phyloP scores from a whole-genome alignment of 2,329 filamentous ascomycete genomes.

The Colletotrichum melonis region DNA sequence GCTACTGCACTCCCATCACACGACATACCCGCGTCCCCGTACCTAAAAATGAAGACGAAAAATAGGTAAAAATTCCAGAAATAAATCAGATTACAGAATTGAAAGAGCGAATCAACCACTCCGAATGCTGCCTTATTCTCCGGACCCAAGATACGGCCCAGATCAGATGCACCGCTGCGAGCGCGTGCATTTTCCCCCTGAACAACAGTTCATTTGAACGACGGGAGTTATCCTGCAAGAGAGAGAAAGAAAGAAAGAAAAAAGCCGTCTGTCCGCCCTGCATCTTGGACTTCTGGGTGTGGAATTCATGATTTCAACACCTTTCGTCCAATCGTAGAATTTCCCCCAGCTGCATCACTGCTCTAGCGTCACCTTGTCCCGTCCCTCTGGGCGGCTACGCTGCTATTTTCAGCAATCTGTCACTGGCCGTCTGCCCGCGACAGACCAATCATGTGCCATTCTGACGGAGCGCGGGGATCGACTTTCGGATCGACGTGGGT shows the following conservation, averaged over 20 bases:
- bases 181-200: background rate
- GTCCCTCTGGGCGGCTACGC: slow-evolving; percentile 24
- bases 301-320: too few relatives aligned
- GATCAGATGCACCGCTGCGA: background rate
- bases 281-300: too few relatives aligned
- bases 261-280: too few relatives aligned
- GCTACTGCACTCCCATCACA: slow-evolving; percentile 2
- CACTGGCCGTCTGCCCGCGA: background rate
- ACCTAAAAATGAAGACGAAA: slow-evolving; percentile 16
- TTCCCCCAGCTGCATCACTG: background rate
- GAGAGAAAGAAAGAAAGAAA: too few relatives aligned
- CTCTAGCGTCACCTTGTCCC: slow-evolving; percentile 12
- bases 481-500: slow-evolving; percentile 18
- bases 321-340: slow-evolving; percentile 29
- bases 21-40: background rate
- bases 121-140: background rate
- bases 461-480: background rate
- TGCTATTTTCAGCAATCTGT: slow-evolving; percentile 30
- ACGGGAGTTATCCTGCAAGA: too few relatives aligned
- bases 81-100: background rate
- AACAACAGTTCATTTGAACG: too few relatives aligned
- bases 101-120: background rate
- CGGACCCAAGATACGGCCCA: background rate
- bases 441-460: background rate
- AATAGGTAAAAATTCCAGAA: background rate